Base-by-base conservation (phyloP, 176 grass and related monocot species). In the Phyllostachys edulis region DNA sequence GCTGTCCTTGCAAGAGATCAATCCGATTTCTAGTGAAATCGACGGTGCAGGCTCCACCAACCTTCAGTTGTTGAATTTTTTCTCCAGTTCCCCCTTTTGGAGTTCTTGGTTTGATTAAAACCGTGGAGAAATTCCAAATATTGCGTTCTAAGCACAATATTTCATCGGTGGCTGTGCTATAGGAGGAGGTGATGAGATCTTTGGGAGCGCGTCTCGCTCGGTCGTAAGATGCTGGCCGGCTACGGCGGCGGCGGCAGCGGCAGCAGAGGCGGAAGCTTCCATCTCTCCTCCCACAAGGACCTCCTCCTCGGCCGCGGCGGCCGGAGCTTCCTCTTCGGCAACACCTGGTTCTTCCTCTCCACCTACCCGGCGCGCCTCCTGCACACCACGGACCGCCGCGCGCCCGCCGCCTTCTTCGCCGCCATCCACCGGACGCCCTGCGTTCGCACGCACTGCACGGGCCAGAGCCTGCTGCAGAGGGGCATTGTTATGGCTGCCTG, bases 301-400 rank as follows among this genome's bases (percentile, higher is more conserved):
- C 52, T 85, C 42, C 79, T 68, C 29, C 63, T 89, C 29, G 59
- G 81, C 49, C 80, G 77, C 56, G 83, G 79, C 20, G 67, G 87
- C 69, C 82, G 90, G 73, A 95, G 88, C 79, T 95, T 92, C 76
- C 86, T 88, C 70, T 88, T 92, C 57, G 93, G 93, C n/a, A 95
- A 88, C 61, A 95, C 93, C 37, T 95, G 93, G 90, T 92, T 92
- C 70, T 81, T 95, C 57, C 86, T 88, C 81, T 92, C 85, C 79
- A 79, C 84, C 69, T 90, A 86, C 79, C 84, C 83, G 27, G 75
- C 85, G 9, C 78, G 77, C 88, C 86, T 87, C 7, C 89, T 89
- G 54, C 83, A 91, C 88, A 87, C 86, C 26, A 72, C 83, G 6
- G 90, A 89, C 29, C 87, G 82, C 21, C 84, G 80, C 13, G 88